phyloP scores from a whole-genome alignment of 192 early-diverging fungal genomes.

The Allomyces macrogynus region DNA sequence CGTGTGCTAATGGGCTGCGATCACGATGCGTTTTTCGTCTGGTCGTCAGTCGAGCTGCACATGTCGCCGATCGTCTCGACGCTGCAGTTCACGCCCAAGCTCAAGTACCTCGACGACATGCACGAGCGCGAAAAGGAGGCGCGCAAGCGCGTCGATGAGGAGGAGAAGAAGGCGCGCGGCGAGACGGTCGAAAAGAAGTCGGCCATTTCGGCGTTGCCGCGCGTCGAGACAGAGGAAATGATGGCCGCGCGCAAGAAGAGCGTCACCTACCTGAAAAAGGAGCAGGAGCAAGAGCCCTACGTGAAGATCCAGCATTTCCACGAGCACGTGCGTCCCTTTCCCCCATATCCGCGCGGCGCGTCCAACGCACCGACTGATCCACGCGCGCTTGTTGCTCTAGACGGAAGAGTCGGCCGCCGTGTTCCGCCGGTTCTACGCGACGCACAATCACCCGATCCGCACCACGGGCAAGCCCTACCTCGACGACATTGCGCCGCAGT shows the following conservation, averaged over 20 bases:
- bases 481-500: not conserved
- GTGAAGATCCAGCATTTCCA: not conserved
- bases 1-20: not conserved
- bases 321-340: not conserved
- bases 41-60: constrained; percentile 60
- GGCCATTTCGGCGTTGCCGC: not conserved
- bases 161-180: not conserved
- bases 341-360: not conserved
- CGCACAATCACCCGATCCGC: not conserved
- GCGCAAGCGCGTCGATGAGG: not conserved
- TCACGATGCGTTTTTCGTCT: constrained; percentile 4
- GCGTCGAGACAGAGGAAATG: not conserved
- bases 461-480: not conserved
- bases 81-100: constrained; percentile 68
- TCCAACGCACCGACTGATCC: not conserved
- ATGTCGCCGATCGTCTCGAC: constrained; percentile 51
- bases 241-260: not conserved
- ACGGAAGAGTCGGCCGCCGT: not conserved
- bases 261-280: not conserved
- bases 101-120: constrained; percentile 80
- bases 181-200: not conserved
- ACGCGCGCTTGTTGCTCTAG: not conserved
- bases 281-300: not conserved
- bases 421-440: not conserved
- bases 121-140: constrained; percentile 46